Percentiles rank a stretch among this genome's conserved stretches.
These are phyloP conservation scores for Wickerhamomyces bisporus DNA, from an alignment of 805 yeast species.

Conservation along the genomic window DNA sequence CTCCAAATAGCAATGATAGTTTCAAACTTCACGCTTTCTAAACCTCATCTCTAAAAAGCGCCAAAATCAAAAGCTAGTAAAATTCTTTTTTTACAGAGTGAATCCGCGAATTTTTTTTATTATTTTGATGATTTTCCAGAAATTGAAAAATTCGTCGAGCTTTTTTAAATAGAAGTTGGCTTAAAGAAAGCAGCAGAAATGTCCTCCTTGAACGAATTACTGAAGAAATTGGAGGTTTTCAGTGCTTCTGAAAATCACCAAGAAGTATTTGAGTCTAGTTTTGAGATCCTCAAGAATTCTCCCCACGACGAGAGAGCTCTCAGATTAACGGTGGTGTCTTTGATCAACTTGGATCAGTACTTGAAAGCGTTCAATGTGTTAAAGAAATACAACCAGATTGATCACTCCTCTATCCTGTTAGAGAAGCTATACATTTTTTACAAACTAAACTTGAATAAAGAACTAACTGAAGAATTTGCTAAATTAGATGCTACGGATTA, in stretches of 20 bases:
- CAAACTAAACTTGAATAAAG: conserved; percentile 38
- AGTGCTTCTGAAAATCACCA: conserved; percentile 17
- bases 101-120: too few relatives aligned
- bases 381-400: conserved; percentile 29
- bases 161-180: too few relatives aligned
- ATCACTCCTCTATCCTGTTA: conserved; percentile 33
- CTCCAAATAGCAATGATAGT: too few relatives aligned
- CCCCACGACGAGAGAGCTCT: conserved; percentile 29
- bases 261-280: conserved; percentile 22
- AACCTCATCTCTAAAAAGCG: too few relatives aligned
- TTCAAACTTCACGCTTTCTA: too few relatives aligned
- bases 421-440: conserved; percentile 63
- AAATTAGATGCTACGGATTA: conserved; percentile 14
- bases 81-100: too few relatives aligned
- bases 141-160: too few relatives aligned
- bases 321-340: conserved; percentile 49
- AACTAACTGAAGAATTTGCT: conserved; percentile 24
- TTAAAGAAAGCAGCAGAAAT: conserved; percentile 4
- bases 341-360: conserved; percentile 63
- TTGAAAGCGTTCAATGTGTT: conserved; percentile 43
- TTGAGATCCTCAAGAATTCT: conserved; percentile 20
- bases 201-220: conserved; percentile 21
- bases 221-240: conserved; percentile 22
- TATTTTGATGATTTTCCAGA: too few relatives aligned
- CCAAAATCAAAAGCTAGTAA: too few relatives aligned